phyloP scores from a whole-genome alignment of 108 stramenopile species.

The Discostella pseudostelligera region DNA sequence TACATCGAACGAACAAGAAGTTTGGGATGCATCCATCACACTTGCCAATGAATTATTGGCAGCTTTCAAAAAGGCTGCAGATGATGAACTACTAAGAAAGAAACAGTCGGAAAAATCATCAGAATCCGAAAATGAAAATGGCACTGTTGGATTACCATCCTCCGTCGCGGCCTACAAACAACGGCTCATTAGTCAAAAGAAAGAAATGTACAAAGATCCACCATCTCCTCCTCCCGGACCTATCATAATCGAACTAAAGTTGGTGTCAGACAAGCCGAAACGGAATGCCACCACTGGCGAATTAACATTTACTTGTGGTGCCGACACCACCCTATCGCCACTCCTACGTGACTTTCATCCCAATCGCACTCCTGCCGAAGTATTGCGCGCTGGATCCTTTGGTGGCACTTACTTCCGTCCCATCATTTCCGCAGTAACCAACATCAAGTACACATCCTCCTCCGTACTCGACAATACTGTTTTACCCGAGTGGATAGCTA shows the following conservation, averaged over 20 bases:
- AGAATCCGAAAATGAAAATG: background rate
- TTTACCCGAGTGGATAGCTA: constrained; percentile 72
- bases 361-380: constrained; percentile 92
- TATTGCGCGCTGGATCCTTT: constrained; percentile 88
- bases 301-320: constrained; percentile 53
- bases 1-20: constrained; percentile 19
- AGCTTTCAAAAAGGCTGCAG: constrained; percentile 48
- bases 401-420: constrained; percentile 96
- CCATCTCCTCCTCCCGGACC: constrained; percentile 65
- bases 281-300: constrained; percentile 55
- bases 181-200: constrained; percentile 61
- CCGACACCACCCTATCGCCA: constrained; percentile 12
- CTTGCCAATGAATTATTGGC: constrained; percentile 32
- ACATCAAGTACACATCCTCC: constrained; percentile 62
- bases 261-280: constrained; percentile 37
- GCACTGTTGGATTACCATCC: constrained; percentile 47
- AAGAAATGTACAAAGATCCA: constrained; percentile 86
- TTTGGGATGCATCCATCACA: constrained; percentile 42
- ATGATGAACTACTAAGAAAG: constrained; percentile 15
- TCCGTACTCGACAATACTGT: constrained; percentile 72
- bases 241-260: constrained; percentile 41
- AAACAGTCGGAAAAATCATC: background rate
- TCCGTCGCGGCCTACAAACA: constrained; percentile 46
- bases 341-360: constrained; percentile 84
- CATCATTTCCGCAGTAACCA: constrained; percentile 86